phyloP scores from a whole-genome alignment of 768 basidiomycete species.

The Tricholoma bakamatsutake region DNA sequence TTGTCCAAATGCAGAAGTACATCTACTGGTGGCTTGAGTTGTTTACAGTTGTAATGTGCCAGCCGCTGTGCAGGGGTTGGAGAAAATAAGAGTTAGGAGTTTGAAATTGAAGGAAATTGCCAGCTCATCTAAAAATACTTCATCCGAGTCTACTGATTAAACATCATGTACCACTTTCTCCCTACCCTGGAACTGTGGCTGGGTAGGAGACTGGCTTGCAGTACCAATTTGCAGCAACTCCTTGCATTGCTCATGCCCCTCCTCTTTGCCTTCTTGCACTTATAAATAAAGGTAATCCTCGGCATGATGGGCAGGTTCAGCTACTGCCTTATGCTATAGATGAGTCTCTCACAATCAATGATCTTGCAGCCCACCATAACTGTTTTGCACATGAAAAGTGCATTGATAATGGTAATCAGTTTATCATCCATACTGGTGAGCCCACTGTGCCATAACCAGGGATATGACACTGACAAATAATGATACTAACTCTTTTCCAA shows the following conservation, averaged over 20 bases:
- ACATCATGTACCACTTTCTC: no score
- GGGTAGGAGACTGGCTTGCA: no score
- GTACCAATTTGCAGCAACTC: background rate
- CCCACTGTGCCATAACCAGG: background rate
- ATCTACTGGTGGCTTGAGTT: no score
- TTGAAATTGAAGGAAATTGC: no score
- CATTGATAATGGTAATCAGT: background rate
- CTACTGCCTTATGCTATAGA: background rate
- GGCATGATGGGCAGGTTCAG: background rate
- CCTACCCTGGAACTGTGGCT: no score
- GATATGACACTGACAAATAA: background rate
- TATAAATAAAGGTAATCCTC: background rate
- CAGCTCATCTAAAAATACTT: no score
- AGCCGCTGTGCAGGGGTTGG: no score
- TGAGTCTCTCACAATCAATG: background rate
- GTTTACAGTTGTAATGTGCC: no score
- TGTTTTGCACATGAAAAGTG: background rate
- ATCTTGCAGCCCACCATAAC: background rate
- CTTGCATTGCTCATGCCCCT: background rate
- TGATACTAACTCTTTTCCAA: background rate
- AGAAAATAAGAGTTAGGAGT: no score
- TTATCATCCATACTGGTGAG: background rate
- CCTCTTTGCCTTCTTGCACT: background rate
- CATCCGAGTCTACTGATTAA: no score
- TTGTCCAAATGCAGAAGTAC: no score